These are phyloP conservation scores for Trichoderma koningiopsis DNA, from an alignment of 2,329 filamentous ascomycete species.

Conservation along the genomic window DNA sequence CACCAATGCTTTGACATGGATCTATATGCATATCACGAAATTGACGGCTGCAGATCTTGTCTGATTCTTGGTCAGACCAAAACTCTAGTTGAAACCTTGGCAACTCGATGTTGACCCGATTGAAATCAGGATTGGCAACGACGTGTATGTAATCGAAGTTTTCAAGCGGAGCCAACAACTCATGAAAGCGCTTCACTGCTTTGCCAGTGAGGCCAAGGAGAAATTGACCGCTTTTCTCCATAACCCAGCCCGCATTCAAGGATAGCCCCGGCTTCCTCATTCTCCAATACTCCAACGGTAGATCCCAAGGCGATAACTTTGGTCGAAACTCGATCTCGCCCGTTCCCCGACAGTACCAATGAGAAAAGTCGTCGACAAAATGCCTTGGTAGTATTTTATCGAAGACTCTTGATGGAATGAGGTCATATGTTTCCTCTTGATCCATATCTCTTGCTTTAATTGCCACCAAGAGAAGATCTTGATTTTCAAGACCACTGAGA, in stretches of 20 bases:
- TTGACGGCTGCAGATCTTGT: constrained; percentile 48
- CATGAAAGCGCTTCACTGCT: too few species aligned
- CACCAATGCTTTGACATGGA: constrained; percentile 46
- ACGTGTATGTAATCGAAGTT: background rate
- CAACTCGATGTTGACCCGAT: constrained; percentile 44
- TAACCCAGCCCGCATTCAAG: too few species aligned
- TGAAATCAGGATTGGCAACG: background rate
- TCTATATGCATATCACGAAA: constrained; percentile 55
- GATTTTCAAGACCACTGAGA: constrained; percentile 9
- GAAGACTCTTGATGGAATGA: constrained; percentile 41
- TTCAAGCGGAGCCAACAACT: background rate
- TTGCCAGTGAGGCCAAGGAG: too few species aligned
- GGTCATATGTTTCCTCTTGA: constrained; percentile 28
- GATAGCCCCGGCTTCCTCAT: too few species aligned
- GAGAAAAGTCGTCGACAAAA: constrained; percentile 46
- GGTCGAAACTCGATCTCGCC: constrained; percentile 39
- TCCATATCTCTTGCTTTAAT: constrained; percentile 5
- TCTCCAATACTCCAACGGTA: too few species aligned
- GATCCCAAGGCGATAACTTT: constrained; percentile 33
- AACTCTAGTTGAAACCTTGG: constrained; percentile 54
- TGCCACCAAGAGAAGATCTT: constrained; percentile 38
- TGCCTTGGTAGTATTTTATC: constrained; percentile 36
- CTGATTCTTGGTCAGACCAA: constrained; percentile 34
- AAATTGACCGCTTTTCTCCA: too few species aligned
- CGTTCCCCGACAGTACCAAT: constrained; percentile 47